These are phyloP conservation scores for Aspergillus pseudonomiae DNA, from an alignment of 2,329 filamentous ascomycete species.

Conservation along the genomic window DNA sequence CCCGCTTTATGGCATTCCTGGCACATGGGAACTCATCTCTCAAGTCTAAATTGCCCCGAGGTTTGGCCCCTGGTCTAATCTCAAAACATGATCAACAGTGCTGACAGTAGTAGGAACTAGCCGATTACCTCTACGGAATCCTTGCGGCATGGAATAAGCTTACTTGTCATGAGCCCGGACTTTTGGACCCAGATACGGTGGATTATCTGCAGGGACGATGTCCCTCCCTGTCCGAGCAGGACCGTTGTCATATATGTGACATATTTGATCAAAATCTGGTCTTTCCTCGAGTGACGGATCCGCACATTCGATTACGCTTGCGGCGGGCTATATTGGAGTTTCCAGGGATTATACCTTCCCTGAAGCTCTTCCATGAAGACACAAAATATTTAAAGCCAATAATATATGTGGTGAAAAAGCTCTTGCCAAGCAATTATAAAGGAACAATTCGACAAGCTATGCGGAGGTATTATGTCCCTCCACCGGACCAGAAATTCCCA, in stretches of 20 bases:
- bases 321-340: neutral
- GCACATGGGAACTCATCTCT: conserved; percentile 20
- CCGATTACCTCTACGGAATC: conserved; percentile 10
- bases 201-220: conserved; percentile 18
- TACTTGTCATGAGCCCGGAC: neutral
- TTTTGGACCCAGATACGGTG: conserved; percentile 13
- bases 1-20: conserved; percentile 16
- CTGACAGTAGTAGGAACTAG: conserved; percentile 15
- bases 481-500: neutral
- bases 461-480: conserved; percentile 10
- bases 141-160: conserved; percentile 4
- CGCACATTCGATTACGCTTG: neutral
- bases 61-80: neutral
- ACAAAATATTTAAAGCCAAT: conserved; percentile 22
- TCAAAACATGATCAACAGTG: neutral
- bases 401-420: conserved; percentile 17
- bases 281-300: conserved; percentile 7
- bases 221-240: conserved; percentile 13
- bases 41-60: conserved; percentile 16
- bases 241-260: conserved; percentile 14
- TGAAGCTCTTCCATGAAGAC: conserved; percentile 18
- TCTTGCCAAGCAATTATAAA: conserved; percentile 17
- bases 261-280: conserved; percentile 4
- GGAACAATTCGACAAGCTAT: conserved; percentile 16
- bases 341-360: conserved; percentile 18